Conservation (phyloP, 139 green algal species). For the Chlorella ohadii region DNA sequence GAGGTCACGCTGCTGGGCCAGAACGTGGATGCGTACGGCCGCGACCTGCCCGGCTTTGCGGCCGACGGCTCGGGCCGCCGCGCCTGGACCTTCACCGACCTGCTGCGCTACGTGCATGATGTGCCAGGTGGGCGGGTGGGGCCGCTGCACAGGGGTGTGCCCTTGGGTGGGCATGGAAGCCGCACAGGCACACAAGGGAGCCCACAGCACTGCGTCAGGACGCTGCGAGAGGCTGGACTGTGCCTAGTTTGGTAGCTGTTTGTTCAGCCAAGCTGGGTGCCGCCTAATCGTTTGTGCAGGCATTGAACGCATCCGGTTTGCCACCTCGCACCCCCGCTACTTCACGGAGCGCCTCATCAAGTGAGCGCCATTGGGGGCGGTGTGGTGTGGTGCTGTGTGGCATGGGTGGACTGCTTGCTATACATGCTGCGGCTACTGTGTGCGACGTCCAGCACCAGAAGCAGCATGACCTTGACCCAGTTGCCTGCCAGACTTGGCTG, state of each 20-base stretch:
- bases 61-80: constrained; percentile 81
- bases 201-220: too few relatives aligned
- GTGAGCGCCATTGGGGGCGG: not conserved
- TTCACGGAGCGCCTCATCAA: constrained; percentile 91
- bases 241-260: too few relatives aligned
- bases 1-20: constrained; percentile 97
- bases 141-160: not conserved
- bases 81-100: constrained; percentile 95
- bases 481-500: not conserved
- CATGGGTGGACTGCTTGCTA: not conserved
- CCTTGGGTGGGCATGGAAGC: too few relatives aligned
- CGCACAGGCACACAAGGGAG: too few relatives aligned
- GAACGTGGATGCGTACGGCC: constrained; percentile 98
- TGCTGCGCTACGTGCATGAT: constrained; percentile 89
- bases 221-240: too few relatives aligned
- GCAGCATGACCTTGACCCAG: too few relatives aligned
- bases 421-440: too few relatives aligned
- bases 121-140: constrained; percentile 53
- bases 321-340: constrained; percentile 92
- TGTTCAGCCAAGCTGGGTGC: too few relatives aligned
- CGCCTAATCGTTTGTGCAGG: constrained; percentile 39
- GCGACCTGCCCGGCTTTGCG: constrained; percentile 89
- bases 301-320: constrained; percentile 96
- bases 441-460: too few relatives aligned
- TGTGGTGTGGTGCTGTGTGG: not conserved